A percentile compares a stretch with the other conserved stretches of the same genome.
These are phyloP conservation scores for Diaporthe aspalathi DNA, from an alignment of 2,329 filamentous ascomycete genomes.

Conservation along the genomic window DNA sequence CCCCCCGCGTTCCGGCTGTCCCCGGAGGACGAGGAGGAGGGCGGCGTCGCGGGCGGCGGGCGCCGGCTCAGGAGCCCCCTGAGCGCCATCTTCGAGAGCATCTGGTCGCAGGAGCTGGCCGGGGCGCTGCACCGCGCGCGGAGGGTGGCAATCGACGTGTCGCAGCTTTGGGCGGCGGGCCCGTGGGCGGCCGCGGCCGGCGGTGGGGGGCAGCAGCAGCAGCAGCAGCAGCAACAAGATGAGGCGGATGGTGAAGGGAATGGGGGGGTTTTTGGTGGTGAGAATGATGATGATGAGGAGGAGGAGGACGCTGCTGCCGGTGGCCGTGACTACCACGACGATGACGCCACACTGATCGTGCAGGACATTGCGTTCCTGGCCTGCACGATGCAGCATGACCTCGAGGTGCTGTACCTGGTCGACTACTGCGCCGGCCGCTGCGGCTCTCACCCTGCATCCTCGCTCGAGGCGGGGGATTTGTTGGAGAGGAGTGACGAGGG, in stretches of 20 bases:
- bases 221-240: no score
- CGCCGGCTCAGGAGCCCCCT: slow-evolving; percentile 12
- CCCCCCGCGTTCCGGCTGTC: background rate
- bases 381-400: slow-evolving; percentile 39
- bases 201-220: background rate
- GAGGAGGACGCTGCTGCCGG: background rate
- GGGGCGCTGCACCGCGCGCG: slow-evolving; percentile 35
- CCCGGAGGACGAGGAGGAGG: background rate
- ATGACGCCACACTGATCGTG: slow-evolving; percentile 20
- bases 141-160: slow-evolving; percentile 39
- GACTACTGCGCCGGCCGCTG: slow-evolving; percentile 35
- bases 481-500: slow-evolving; percentile 36
- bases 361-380: slow-evolving; percentile 39
- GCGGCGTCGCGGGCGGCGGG: background rate
- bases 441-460: background rate
- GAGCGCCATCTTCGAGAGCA: slow-evolving; percentile 34
- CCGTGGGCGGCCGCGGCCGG: background rate
- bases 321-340: background rate
- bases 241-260: background rate
- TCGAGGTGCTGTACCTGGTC: slow-evolving; percentile 40
- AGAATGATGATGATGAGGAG: background rate
- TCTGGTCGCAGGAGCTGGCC: slow-evolving; percentile 36
- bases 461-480: slow-evolving; percentile 31
- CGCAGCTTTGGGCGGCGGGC: slow-evolving; percentile 36
- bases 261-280: background rate